Base-by-base conservation (phyloP, 1,139 yeast species). In the Kurtzmaniella quercitrusa region DNA sequence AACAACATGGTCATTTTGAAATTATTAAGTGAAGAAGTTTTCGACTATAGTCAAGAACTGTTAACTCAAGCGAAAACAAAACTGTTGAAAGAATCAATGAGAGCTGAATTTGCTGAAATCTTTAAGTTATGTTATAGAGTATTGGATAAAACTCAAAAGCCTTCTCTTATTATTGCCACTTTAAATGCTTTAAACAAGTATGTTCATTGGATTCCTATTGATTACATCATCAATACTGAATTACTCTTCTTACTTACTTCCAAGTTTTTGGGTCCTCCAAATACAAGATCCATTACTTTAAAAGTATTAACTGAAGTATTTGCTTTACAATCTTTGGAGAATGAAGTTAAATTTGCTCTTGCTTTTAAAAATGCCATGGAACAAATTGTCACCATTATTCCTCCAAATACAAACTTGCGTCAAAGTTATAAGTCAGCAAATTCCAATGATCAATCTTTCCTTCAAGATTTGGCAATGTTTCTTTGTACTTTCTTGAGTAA, bases 21-120 rank as follows among this genome's bases (percentile, higher is more conserved):
- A 57, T 73, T 93, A 53, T 77, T 93, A 53, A 84, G 95, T 48
- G 99, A 93, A 70, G 99, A 93, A 66, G 95, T 93, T 33, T 94
- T 91, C 62, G 98, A 94, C 66, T 94, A 75, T 62, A 83, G 95
- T 37, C 89, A 91, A 41, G 98, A 91, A 53, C 96, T 89, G 62
- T 83, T 93, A 85, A 93, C 99, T 31, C 96, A 90, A 66, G 95
- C 96, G 8, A 93, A 93, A 66, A 89, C 95, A 10, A 80, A 82
- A 57, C 79, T 81, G 49, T 78, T 94, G 60, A 93, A 89, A 63
- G 73, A 77, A 42, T 86, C 90, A 54, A 85, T 93, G 89, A 79
- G 85, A 53, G 82, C 84, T 44, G 98, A 93, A 65, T 93, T 93
- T 57, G 89, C 91, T 53, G 95, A 88, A 59, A 91, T 93, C 55